Base-by-base conservation (phyloP, 192 early-diverging fungal genomes). In the Backusella morwellensis region DNA sequence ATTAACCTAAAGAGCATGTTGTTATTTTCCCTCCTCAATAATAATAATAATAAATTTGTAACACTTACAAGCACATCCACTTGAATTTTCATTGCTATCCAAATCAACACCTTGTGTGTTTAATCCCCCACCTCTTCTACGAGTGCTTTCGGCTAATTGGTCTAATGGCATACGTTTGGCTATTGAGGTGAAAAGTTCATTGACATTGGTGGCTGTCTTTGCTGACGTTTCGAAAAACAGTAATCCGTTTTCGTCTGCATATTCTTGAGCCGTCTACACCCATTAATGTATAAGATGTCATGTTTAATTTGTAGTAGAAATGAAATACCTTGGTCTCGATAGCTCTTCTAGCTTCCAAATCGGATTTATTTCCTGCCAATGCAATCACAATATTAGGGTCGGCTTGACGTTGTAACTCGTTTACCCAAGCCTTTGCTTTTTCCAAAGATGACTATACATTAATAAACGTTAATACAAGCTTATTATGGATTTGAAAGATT, bases 301-400 rank as follows among this genome's bases (percentile, higher is more conserved):
- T 8, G 11, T 32, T 42, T 42, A 1, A 14, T 6, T 4, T 38
- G 63, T 6, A 66, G 23, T 40, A 59, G 11, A 17, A 19, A 59
- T 26, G 40, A 34, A 23, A 7, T 36, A 90, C 88, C 81, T 94
- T 88, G 47, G 85, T 87, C 44, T 90, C 85, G 74, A 95, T 89
- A 29, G 91, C 90, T 77, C 92, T 85, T 75, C 91, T 88, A 63
- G 85, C 81, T 14, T 84, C 88, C 72, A 92, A 73, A 80, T 92
- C 90, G 68, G 82, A 82, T 77, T 92, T 92, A 77, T 92, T 92
- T 59, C 90, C 90, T 34, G 88, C 90, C 52, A 92, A 79, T 76
- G 90, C 90, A 86, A 92, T 92, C 19, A 92, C 87, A 78, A 92
- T 91, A 76, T 90, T 91, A 47, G 89, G 90, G 66, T 91, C 88